phyloP scores from a whole-genome alignment of 495 filamentous ascomycete species.

The Penicillium arizonense region DNA sequence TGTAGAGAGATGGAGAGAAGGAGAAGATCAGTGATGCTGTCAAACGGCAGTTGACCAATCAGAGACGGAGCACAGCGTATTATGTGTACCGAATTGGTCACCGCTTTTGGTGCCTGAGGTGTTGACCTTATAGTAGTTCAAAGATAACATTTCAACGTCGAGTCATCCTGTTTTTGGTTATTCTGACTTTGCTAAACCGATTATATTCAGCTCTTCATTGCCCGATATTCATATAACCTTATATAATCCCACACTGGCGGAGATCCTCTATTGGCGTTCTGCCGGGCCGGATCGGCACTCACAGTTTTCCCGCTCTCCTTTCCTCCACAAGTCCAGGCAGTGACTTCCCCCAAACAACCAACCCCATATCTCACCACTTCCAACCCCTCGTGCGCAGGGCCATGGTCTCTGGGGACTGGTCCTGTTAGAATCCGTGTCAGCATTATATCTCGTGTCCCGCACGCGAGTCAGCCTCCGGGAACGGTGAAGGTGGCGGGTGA shows the following conservation, averaged over 20 bases:
- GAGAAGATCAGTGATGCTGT: neutral
- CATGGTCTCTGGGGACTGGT: conserved; percentile 27
- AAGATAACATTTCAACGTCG: no score
- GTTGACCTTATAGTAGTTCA: neutral
- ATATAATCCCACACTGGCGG: neutral
- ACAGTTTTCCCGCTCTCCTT: conserved; percentile 35
- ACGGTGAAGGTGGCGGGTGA: conserved; percentile 12
- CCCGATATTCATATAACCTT: no score
- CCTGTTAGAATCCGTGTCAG: conserved; percentile 16
- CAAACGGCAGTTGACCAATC: neutral
- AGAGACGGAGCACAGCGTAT: neutral
- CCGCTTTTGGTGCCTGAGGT: conserved; percentile 10
- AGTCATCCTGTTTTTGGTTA: neutral
- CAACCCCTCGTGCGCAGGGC: conserved; percentile 13
- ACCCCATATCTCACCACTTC: neutral
- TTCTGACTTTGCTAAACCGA: no score
- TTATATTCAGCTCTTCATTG: no score
- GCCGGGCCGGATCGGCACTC: conserved; percentile 25
- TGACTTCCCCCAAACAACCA: conserved; percentile 18
- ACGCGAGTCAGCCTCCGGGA: conserved; percentile 1
- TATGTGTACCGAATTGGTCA: conserved; percentile 5
- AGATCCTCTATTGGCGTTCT: conserved; percentile 12
- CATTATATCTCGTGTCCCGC: neutral
- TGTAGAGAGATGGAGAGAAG: no score
- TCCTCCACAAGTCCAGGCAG: conserved; percentile 25